Evolutionary conservation across 345 rosid species (phyloP).

Genomic region (Erucastrum elatum): DNA sequence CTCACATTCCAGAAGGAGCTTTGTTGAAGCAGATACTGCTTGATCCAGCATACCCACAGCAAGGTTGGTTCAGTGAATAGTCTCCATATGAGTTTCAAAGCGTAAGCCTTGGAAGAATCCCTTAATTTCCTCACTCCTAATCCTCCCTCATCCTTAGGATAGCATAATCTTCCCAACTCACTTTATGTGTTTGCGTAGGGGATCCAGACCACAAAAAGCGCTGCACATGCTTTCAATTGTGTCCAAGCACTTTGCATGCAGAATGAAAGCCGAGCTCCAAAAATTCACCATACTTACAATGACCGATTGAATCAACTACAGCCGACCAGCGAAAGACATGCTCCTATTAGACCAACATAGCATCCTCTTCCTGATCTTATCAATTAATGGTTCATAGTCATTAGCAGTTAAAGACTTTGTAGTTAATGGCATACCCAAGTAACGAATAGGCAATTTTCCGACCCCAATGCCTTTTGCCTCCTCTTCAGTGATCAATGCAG

Average conservation of each 20-base stretch:
- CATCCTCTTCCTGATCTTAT: neutral
- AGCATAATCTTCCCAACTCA: neutral
- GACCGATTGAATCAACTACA: neutral
- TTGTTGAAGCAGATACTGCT: neutral
- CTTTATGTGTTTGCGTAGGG: neutral
- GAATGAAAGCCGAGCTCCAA: neutral
- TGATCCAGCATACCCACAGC: neutral
- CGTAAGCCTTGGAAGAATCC: neutral
- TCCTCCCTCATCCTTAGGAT: neutral
- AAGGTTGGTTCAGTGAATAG: neutral
- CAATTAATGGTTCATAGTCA: neutral
- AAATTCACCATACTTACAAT: neutral
- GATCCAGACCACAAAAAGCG: neutral
- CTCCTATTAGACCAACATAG: neutral
- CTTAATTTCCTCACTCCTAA: neutral
- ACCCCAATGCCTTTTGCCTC: neutral
- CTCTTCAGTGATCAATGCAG: neutral
- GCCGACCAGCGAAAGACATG: neutral
- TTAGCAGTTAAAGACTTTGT: neutral
- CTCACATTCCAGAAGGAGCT: neutral
- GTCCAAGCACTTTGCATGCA: neutral
- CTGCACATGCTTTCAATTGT: neutral
- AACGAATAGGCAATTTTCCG: neutral
- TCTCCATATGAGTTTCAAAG: neutral
- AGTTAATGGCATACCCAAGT: neutral